Percentiles rank a stretch among this genome's conserved stretches.
Conservation (phyloP, 169 alveolate species). For the Toxoplasma gondii region DNA sequence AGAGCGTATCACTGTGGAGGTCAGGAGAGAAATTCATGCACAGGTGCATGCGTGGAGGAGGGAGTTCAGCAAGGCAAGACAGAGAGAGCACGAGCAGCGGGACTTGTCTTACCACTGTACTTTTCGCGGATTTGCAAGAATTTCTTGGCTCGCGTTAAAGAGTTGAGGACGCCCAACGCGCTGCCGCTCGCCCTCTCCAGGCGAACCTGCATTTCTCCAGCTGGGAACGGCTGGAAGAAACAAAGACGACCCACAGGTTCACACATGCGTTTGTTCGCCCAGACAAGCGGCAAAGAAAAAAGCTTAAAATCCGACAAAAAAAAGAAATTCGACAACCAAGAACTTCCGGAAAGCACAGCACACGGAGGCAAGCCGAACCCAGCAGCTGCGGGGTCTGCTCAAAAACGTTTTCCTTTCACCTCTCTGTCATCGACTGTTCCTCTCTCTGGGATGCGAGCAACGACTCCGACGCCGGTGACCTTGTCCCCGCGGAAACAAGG, state of each 20-base stretch:
- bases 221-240: constrained; percentile 60
- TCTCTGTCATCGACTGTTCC: no score
- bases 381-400: no score
- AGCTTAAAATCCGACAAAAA: no score
- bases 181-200: constrained; percentile 46
- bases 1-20: no score
- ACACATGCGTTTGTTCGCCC: neutral
- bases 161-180: constrained; percentile 44
- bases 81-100: neutral
- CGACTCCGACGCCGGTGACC: no score
- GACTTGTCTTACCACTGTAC: constrained; percentile 25
- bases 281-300: neutral
- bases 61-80: neutral
- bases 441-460: no score
- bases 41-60: neutral
- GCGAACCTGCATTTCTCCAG: constrained; percentile 42
- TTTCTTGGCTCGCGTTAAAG: constrained; percentile 59
- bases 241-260: neutral
- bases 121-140: constrained; percentile 49
- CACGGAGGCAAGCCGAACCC: no score
- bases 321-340: no score
- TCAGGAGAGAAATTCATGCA: no score
- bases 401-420: no score
- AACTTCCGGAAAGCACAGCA: no score
- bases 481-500: no score